Evolutionary conservation across 139 green algal genomes (phyloP), one percentile per base, ranked within the genome.

Genomic region (Chlorella sorokiniana): DNA sequence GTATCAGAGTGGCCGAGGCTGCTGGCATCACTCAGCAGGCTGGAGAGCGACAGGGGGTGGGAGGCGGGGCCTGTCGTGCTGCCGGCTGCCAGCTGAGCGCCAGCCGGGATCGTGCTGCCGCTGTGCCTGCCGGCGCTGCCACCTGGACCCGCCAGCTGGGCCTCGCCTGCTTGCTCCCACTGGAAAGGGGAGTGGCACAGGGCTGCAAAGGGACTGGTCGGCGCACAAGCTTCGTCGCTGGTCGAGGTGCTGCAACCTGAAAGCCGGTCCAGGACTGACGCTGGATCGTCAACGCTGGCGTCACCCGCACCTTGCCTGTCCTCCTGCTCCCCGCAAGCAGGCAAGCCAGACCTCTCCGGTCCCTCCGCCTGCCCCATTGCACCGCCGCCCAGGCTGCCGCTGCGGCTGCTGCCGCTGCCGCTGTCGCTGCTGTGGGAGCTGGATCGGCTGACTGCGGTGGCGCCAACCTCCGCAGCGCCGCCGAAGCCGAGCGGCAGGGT

Each of bases 21-120:
- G 69, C 69, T 62, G 16, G 33, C 48, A 31, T 10, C 35, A 48
- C 71, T 78, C 22, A 78, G 71, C 71, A 78, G 33, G 71, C 71
- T 18, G 14, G 16, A 16, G 2, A 44, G 31, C 1, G 71, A 8
- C 71, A 78, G 45, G 6, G 48, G 45, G 33, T 37, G 18, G 0
- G 71, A 78, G 33, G 71, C 35, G 1, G 71, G 71, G 29, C 48
- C 44, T 16, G 14, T 48, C 1, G 45, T 48, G 3, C 41, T 45
- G 20, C 48, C 40, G 33, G 48, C 18, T 1, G 71, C 71, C 42
- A 76, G 42, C 16, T 41, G 4, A 8, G 29, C 69, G 0, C 42
- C 69, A 11, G 64, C 37, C 35, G 37, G 37, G 37, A n/a, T n/a
- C n/a, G n/a, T n/a, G n/a, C n/a, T n/a, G n/a, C n/a, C n/a, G n/a